A percentile compares a stretch with the other conserved stretches of the same genome.
These are phyloP conservation scores for Moniliella sp. DNA, from an alignment of 1,284 basidiomycete species.

Conservation along the genomic window DNA sequence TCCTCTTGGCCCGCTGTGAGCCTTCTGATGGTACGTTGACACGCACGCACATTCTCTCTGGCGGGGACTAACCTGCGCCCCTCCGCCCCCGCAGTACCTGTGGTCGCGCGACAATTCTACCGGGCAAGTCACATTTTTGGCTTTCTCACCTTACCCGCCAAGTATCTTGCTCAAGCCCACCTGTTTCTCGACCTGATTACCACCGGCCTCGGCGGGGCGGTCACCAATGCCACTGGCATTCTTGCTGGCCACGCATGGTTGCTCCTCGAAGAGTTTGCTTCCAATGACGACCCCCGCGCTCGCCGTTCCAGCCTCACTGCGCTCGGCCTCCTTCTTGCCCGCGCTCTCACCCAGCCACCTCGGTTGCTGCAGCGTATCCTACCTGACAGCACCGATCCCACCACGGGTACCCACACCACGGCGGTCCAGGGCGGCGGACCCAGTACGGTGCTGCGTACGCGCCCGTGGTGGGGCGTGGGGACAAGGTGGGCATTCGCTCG, in stretches of 20 bases:
- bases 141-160: conserved; percentile 38
- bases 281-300: background rate
- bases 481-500: too few relatives aligned
- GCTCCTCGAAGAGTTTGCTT: background rate
- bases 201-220: background rate
- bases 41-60: background rate
- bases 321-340: background rate
- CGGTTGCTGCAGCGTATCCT: background rate
- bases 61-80: background rate
- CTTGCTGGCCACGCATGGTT: background rate
- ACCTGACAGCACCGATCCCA: background rate
- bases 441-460: background rate
- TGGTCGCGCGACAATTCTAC: conserved; percentile 13
- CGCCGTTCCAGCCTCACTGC: background rate
- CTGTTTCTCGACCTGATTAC: background rate
- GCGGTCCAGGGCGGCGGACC: background rate
- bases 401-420: background rate
- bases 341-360: background rate
- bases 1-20: conserved; percentile 50
- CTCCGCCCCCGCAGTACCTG: conserved; percentile 5
- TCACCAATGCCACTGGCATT: background rate
- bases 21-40: conserved; percentile 38
- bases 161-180: conserved; percentile 43
- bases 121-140: conserved; percentile 17
- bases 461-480: too few relatives aligned